Evolutionary conservation across 1,139 yeast species (phyloP).

Genomic region (Spencermartinsiella ligniputridi): DNA sequence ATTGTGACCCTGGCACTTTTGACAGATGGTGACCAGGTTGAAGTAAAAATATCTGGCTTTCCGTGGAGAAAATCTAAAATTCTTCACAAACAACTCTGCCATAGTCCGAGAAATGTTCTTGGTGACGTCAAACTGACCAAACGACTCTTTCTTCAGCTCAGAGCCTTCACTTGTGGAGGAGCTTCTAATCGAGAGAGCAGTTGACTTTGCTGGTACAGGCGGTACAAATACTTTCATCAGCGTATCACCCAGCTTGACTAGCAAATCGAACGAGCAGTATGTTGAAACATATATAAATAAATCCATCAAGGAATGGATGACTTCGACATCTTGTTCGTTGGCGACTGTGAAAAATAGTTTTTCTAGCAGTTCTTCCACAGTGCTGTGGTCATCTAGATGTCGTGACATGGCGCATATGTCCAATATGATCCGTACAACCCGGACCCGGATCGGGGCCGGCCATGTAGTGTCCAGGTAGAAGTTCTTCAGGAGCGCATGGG

Average conservation of each 20-base stretch:
- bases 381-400: constrained; percentile 18
- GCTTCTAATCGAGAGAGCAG: constrained; percentile 7
- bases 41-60: constrained; percentile 32
- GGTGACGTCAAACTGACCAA: not conserved
- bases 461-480: constrained; percentile 40
- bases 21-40: constrained; percentile 23
- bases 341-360: constrained; percentile 18
- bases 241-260: constrained; percentile 12
- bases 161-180: not conserved
- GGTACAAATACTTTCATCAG: constrained; percentile 18
- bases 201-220: constrained; percentile 14
- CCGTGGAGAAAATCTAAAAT: constrained; percentile 27
- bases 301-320: constrained; percentile 38
- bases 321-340: constrained; percentile 31
- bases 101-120: constrained; percentile 35
- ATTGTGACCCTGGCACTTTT: constrained; percentile 16
- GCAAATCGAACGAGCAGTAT: constrained; percentile 14
- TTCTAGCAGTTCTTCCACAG: constrained; percentile 18
- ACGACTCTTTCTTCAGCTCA: not conserved
- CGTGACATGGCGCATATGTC: constrained; percentile 35
- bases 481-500: constrained; percentile 41
- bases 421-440: constrained; percentile 42
- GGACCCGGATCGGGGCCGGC: constrained; percentile 37
- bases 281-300: constrained; percentile 17
- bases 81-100: constrained; percentile 35